phyloP scores from a whole-genome alignment of 2,329 filamentous ascomycete species.

The Myriangium duriaei region DNA sequence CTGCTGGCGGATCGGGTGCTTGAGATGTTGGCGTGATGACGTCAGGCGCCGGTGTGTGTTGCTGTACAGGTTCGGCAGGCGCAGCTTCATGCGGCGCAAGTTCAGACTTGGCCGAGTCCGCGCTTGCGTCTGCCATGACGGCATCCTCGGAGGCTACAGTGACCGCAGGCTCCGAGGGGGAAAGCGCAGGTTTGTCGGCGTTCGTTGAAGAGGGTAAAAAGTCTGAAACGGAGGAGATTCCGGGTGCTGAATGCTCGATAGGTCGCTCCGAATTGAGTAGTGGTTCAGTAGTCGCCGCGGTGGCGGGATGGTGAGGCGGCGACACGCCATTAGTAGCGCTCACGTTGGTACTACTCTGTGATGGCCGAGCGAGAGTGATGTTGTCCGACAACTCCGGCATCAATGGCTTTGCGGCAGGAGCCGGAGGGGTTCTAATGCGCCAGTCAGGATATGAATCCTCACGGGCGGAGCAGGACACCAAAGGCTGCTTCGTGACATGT shows the following conservation, averaged over 20 bases:
- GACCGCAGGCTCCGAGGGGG: slow-evolving; percentile 29
- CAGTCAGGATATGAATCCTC: no score
- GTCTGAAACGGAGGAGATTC: slow-evolving; percentile 31
- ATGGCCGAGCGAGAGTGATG: no score
- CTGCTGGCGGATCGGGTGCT: background rate
- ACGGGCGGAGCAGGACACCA: no score
- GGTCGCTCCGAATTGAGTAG: slow-evolving; percentile 18
- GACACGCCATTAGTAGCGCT: slow-evolving; percentile 5
- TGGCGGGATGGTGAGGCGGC: background rate
- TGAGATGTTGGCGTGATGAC: background rate
- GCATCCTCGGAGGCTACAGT: slow-evolving; percentile 17
- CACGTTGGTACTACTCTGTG: no score
- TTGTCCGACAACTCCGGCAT: no score
- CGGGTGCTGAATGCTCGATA: slow-evolving; percentile 29
- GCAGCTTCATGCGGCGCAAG: background rate
- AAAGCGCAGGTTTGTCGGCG: slow-evolving; percentile 29
- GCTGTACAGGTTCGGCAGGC: slow-evolving; percentile 6
- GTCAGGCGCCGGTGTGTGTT: slow-evolving; percentile 5
- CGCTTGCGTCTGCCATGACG: slow-evolving; percentile 11
- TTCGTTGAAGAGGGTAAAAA: slow-evolving; percentile 31
- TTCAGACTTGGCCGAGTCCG: background rate
- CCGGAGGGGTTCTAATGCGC: no score
- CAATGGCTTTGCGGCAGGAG: no score
- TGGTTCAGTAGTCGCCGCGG: slow-evolving; percentile 4
- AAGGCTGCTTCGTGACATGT: no score